A percentile compares a stretch with the other conserved stretches of the same genome.
phyloP scores from a whole-genome alignment of 345 rosid species.

The Kandelia obovata region DNA sequence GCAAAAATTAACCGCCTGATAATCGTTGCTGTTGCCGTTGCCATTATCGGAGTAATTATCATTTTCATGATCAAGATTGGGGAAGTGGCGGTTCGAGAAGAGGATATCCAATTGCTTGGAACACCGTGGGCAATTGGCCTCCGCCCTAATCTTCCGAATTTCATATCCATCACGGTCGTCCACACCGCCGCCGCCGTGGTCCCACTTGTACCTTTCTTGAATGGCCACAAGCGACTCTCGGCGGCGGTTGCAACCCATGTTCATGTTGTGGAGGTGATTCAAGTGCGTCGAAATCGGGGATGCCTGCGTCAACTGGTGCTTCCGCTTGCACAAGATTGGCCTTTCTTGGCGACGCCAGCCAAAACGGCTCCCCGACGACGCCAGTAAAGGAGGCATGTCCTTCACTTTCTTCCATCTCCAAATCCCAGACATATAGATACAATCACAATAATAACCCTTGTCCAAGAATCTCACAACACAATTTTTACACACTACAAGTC shows the following conservation, averaged over 20 bases:
- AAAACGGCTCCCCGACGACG: constrained; percentile 16
- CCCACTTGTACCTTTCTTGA: constrained; percentile 75
- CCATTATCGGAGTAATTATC: neutral
- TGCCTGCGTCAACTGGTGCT: constrained; percentile 15
- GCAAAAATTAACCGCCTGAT: constrained; percentile 72
- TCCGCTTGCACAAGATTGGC: constrained; percentile 9
- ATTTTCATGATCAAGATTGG: constrained; percentile 10
- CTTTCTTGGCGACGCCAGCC: constrained; percentile 7
- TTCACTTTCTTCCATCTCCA: constrained; percentile 68
- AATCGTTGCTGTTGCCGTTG: constrained; percentile 23
- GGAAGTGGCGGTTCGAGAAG: constrained; percentile 54
- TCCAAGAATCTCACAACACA: neutral
- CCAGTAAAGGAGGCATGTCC: constrained; percentile 19
- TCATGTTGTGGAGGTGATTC: constrained; percentile 24
- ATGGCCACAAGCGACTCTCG: constrained; percentile 38
- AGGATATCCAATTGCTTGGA: constrained; percentile 78
- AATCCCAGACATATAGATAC: constrained; percentile 43
- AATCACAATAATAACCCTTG: too few species aligned
- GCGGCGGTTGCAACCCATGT: constrained; percentile 41
- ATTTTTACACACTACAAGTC: neutral
- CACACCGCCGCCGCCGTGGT: constrained; percentile 37
- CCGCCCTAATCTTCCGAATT: constrained; percentile 71
- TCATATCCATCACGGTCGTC: neutral
- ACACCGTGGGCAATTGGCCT: constrained; percentile 91
- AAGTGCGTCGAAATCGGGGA: constrained; percentile 42